Percentiles rank a stretch among this genome's conserved stretches.
Conservation (phyloP, 2,329 filamentous ascomycete genomes). For the Ilyonectria robusta region DNA sequence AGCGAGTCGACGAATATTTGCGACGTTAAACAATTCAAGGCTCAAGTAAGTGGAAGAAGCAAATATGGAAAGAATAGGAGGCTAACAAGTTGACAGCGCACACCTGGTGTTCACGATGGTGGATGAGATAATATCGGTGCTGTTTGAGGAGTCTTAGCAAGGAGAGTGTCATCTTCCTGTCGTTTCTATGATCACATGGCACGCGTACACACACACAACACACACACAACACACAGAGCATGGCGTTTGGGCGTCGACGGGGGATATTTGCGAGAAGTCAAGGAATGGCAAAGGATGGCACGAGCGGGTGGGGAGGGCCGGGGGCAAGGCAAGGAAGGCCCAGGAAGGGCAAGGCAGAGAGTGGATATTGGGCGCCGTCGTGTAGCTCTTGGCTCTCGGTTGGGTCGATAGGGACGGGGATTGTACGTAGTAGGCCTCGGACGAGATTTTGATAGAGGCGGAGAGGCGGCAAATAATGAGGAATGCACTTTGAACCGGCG, state of each 20-base stretch:
- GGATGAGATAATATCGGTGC: slow-evolving; percentile 76
- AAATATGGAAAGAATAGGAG: slow-evolving; percentile 16
- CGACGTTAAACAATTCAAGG: slow-evolving; percentile 89
- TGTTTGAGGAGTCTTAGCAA: slow-evolving; percentile 66
- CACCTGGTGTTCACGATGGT: slow-evolving; percentile 80
- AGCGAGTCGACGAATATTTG: slow-evolving; percentile 89
- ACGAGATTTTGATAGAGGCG: not conserved
- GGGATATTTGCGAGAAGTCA: slow-evolving; percentile 13
- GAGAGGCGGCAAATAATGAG: not conserved
- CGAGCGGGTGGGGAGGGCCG: slow-evolving; percentile 17
- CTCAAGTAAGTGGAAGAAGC: slow-evolving; percentile 78
- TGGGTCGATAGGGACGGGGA: not conserved
- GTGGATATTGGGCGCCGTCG: slow-evolving; percentile 1
- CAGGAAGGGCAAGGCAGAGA: not conserved
- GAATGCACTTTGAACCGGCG: not conserved
- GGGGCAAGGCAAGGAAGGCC: not conserved
- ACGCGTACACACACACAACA: not conserved
- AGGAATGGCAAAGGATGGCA: slow-evolving; percentile 10
- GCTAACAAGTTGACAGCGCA: slow-evolving; percentile 61
- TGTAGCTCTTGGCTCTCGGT: not conserved
- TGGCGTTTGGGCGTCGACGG: slow-evolving; percentile 31
- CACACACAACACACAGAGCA: slow-evolving; percentile 17
- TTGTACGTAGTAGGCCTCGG: not conserved
- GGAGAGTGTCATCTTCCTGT: slow-evolving; percentile 22
- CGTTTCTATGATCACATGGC: slow-evolving; percentile 4